Percentiles rank a stretch among this genome's conserved stretches.
These are phyloP conservation scores for Platismatia glauca DNA, from an alignment of 495 filamentous ascomycete genomes.

Conservation along the genomic window DNA sequence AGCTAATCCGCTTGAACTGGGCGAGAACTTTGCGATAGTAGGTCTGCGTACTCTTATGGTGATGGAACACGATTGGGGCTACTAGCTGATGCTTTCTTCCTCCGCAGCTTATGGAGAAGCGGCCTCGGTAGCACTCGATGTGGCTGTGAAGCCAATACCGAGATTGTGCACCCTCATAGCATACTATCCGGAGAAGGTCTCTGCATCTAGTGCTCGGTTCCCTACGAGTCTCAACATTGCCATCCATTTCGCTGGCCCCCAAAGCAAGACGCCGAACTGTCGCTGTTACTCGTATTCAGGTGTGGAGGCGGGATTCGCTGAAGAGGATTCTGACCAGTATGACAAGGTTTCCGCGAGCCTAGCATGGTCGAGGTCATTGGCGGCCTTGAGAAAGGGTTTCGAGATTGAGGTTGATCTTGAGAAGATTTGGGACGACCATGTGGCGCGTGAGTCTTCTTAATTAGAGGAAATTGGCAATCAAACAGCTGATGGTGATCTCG, in stretches of 20 bases:
- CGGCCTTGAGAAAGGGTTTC: constrained; percentile 46
- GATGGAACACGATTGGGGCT: neutral
- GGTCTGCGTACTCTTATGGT: constrained; percentile 28
- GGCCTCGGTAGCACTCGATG: constrained; percentile 47
- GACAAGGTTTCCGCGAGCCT: constrained; percentile 43
- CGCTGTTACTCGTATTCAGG: constrained; percentile 39
- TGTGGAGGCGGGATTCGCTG: constrained; percentile 50
- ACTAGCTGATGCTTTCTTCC: neutral
- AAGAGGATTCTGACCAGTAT: constrained; percentile 42
- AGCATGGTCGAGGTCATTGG: constrained; percentile 49
- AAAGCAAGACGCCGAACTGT: constrained; percentile 15
- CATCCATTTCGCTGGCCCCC: constrained; percentile 44
- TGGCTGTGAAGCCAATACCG: constrained; percentile 42
- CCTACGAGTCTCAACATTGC: constrained; percentile 40
- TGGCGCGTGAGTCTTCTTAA: constrained; percentile 40
- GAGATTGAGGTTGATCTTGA: constrained; percentile 52
- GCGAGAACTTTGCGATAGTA: constrained; percentile 42
- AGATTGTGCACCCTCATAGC: constrained; percentile 45
- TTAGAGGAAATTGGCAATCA: neutral
- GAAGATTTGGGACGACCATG: constrained; percentile 48
- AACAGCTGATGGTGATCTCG: neutral
- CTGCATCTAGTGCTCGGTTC: constrained; percentile 40
- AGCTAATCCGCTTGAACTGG: constrained; percentile 38
- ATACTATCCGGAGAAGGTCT: constrained; percentile 51
- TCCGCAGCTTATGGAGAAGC: constrained; percentile 48